Base-by-base conservation (phyloP, 2,329 filamentous ascomycete species). In the Stachybotrys chartarum region DNA sequence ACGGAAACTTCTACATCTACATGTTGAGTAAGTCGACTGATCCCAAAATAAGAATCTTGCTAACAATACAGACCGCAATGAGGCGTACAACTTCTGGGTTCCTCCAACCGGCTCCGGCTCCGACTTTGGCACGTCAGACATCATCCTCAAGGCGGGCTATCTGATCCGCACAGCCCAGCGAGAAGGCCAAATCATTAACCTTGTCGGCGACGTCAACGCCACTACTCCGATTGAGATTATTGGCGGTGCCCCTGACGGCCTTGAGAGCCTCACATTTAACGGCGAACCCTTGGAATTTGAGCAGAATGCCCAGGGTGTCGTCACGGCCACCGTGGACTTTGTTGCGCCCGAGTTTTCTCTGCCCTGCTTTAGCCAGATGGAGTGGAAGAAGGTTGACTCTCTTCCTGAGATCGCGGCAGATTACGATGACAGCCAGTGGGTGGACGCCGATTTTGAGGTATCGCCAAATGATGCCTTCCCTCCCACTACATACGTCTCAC, bases 401-500 rank as follows among this genome's bases (percentile, higher is more conserved):
- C 56, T 65, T 14, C 63, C 63, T 0, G 62, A 64, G 44, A 45
- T 63, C 24, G 53, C 51, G 3, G 46, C 53, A 0, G 54, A 58
- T 53, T 66, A 66, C 53, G 59, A 64, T 7, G 64, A 90, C 45
- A 55, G 58, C 61, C 79, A 77, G 0, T 71, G 74, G 55, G 74
- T 74, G 3, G 70, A 69, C n/a, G 72, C 72, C 6, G 69, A 71
- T 11, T 68, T 77, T 11, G 65, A 68, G 7, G 52, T 24, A 24
- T 64, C 63, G 5, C 58, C 57, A 54, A 66, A 65, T 52, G 58
- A 60, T 11, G 56, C 54, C 6, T 52, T 56, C 46, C 64, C 72
- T 10, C 66, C 77, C 3, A 70, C 82, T 6, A 90, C 86, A 0
- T 85, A 86, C 0, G 81, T 78, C 0, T 81, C 79, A 1, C 77